Conservation (phyloP, 2,329 filamentous ascomycete genomes). For the Metarhizium album region DNA sequence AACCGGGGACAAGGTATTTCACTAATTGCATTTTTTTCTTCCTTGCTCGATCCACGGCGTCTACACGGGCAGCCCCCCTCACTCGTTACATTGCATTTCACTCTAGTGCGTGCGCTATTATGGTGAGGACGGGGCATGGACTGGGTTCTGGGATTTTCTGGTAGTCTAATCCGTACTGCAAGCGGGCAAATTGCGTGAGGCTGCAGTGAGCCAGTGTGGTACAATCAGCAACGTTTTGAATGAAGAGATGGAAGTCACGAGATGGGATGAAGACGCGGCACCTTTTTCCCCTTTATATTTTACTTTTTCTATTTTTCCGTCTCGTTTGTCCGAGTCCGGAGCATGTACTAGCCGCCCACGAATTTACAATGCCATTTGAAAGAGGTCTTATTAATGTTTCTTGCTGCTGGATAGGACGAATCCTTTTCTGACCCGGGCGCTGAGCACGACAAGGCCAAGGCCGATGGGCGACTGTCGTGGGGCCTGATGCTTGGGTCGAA, state of each 20-base stretch:
- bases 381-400: slow-evolving; percentile 23
- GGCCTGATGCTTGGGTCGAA: slow-evolving; percentile 22
- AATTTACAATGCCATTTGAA: slow-evolving; percentile 13
- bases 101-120: slow-evolving; percentile 9
- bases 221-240: neutral
- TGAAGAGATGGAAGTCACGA: slow-evolving; percentile 24
- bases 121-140: neutral
- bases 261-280: slow-evolving; percentile 31
- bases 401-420: slow-evolving; percentile 23
- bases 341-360: neutral
- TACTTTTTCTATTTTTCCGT: neutral
- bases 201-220: slow-evolving; percentile 16
- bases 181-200: slow-evolving; percentile 10
- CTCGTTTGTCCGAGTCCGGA: neutral
- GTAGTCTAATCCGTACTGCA: neutral
- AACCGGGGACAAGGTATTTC: slow-evolving; percentile 80
- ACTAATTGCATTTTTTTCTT: slow-evolving; percentile 37
- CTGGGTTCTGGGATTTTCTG: neutral
- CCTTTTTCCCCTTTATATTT: slow-evolving; percentile 10
- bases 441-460: slow-evolving; percentile 22
- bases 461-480: slow-evolving; percentile 35
- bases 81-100: slow-evolving; percentile 4
- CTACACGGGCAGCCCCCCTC: neutral
- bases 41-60: slow-evolving; percentile 10
- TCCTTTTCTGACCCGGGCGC: slow-evolving; percentile 16